Evolutionary conservation across 768 basidiomycete genomes (phyloP).

Genomic region (Lactarius sanguifluus): DNA sequence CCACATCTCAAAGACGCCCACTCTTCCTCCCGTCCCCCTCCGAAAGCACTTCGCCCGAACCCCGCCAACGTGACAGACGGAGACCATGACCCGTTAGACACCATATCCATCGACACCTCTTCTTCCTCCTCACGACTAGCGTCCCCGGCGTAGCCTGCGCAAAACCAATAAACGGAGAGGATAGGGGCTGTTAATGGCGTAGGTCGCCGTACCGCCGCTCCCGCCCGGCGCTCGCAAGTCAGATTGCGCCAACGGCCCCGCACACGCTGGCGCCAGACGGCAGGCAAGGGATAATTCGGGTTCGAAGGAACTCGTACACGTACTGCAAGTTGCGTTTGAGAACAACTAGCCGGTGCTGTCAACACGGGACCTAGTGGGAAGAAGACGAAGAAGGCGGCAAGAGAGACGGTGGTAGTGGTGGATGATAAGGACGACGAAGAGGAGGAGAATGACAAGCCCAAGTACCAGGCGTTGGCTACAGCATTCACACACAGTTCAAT

Average conservation of each 20-base stretch:
- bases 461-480: slow-evolving; percentile 5
- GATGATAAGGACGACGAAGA: neutral
- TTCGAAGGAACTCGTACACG: neutral
- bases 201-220: slow-evolving; percentile 12
- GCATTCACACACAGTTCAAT: slow-evolving; percentile 18
- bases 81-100: too few relatives aligned
- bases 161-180: slow-evolving; percentile 4
- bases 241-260: neutral
- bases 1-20: too few relatives aligned
- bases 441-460: neutral
- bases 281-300: neutral
- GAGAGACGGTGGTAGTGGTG: neutral
- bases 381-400: neutral
- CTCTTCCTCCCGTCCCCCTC: too few relatives aligned
- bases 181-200: neutral
- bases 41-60: too few relatives aligned
- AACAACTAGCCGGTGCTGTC: too few relatives aligned
- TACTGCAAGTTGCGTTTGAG: too few relatives aligned
- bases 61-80: too few relatives aligned
- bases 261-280: neutral
- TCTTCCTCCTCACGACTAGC: too few relatives aligned
- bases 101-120: too few relatives aligned
- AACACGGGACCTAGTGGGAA: too few relatives aligned
- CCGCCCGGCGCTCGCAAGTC: neutral
- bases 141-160: neutral